phyloP scores from a whole-genome alignment of 371 early-diverging fungal species.

The Blyttiomyces sp. region DNA sequence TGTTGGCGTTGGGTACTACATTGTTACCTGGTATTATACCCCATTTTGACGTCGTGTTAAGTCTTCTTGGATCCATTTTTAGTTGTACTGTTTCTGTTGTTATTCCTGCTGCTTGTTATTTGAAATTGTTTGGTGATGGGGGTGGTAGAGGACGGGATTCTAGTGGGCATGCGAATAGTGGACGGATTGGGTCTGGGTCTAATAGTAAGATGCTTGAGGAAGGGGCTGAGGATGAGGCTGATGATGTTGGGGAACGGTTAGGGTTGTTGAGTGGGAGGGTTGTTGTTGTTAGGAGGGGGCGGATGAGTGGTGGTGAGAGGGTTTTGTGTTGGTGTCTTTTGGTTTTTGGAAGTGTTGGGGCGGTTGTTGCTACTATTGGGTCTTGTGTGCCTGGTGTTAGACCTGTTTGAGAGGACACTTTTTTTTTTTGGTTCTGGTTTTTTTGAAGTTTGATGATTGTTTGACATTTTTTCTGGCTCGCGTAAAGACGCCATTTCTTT shows the following conservation, averaged over 20 bases:
- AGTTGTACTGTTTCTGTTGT: constrained; percentile 3
- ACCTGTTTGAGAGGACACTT: neutral
- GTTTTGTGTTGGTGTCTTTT: constrained; percentile 6
- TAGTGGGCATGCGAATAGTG: neutral
- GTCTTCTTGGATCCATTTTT: constrained; percentile 7
- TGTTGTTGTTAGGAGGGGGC: neutral
- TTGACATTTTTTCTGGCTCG: no score
- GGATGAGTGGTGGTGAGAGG: constrained; percentile 1
- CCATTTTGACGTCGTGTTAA: constrained; percentile 12
- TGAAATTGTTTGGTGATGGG: constrained; percentile 10
- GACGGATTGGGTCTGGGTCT: neutral
- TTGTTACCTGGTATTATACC: constrained; percentile 3
- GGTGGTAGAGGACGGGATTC: neutral
- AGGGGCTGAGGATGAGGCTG: neutral
- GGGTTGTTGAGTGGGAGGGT: neutral
- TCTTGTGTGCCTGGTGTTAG: neutral
- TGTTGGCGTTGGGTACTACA: neutral
- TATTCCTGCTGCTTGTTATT: constrained; percentile 7
- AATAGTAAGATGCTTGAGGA: neutral
- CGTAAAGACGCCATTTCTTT: no score
- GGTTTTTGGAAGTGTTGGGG: neutral
- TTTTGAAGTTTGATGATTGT: no score
- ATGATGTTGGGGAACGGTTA: neutral
- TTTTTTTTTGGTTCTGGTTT: neutral
- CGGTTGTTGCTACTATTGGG: constrained; percentile 7